Evolutionary conservation across 805 yeast genomes (phyloP), one percentile per base, ranked within the genome.

Genomic region (Barnettozyma populi): DNA sequence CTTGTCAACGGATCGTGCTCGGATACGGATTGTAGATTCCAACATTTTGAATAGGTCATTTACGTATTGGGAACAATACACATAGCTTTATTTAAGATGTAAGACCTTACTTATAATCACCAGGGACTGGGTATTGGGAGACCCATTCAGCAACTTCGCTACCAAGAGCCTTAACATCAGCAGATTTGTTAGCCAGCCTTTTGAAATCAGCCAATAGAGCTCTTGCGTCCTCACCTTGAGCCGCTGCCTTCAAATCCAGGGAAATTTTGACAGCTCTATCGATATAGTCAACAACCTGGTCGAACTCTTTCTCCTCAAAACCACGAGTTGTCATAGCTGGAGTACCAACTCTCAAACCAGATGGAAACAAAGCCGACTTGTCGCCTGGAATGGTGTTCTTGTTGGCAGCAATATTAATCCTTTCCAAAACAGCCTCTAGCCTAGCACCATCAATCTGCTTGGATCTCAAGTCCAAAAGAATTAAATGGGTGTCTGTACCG

Each of bases 321-420:
- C 99, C 99, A 75, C 99, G 88, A 50, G 97, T 88, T 55, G 97
- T 81, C 98, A 92, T 92, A 49, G 97, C 97, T 56, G 99, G 99
- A 44, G 99, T 86, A 64, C 99, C 99, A 53, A 92, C 85, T 74
- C 99, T 86, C 56, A 92, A 81, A 68, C 99, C 99, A 61, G 95
- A 92, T 66, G 99, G 98, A 55, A 90, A 92, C 55, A 92, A 78
- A 46, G 98, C 98, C 40, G 95, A 86, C 71, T 86, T 88, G 73
- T 92, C 99, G 66, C 97, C 97, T 54, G 99, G 98, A 56, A 92
- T 89, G 41, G 99, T 84, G 80, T 94, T 94, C 75, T 94, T 94
- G 82, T 94, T 94, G 59, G 90, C 80, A 37, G 98, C 97, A 65
- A 94, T 89, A 79, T 92, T 90, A 62, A 87, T 82, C 66, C 85